phyloP scores from a whole-genome alignment of 345 rosid genomes.

The Cardamine resedifolia region DNA sequence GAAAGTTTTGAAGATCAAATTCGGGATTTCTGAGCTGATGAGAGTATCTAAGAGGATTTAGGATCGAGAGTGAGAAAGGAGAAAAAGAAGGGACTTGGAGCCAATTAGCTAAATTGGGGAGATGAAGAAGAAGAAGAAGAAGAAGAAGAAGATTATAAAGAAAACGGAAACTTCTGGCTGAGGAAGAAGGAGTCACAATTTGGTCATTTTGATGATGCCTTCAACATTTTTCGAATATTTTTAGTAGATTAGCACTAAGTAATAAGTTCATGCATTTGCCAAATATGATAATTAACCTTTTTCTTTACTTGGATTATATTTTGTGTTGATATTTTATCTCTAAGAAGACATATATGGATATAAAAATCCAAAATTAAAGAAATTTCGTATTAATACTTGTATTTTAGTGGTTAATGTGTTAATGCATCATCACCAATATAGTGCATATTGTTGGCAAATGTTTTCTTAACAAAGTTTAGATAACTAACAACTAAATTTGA shows the following conservation, averaged over 20 bases:
- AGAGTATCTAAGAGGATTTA: neutral
- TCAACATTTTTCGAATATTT: neutral
- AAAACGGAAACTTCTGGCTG: slow-evolving; percentile 27
- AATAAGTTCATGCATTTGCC: neutral
- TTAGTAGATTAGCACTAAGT: neutral
- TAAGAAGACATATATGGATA: too few relatives aligned
- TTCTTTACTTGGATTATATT: neutral
- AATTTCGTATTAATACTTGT: neutral
- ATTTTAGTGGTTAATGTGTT: neutral
- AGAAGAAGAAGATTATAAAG: neutral
- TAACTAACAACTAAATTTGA: neutral
- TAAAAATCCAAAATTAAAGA: neutral
- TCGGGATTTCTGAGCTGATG: slow-evolving; percentile 6
- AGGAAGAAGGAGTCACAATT: neutral
- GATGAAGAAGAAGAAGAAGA: too few relatives aligned
- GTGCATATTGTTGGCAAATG: neutral
- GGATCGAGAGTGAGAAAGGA: slow-evolving; percentile 6
- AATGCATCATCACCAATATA: neutral
- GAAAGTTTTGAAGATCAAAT: neutral
- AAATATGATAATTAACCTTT: too few relatives aligned
- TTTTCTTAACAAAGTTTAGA: neutral
- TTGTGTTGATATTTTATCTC: neutral
- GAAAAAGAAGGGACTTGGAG: slow-evolving; percentile 11
- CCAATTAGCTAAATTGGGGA: neutral
- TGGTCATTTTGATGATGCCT: neutral